Evolutionary conservation across 805 yeast species (phyloP), one percentile per base, ranked within the genome.

Genomic region (Candida tammaniensis): DNA sequence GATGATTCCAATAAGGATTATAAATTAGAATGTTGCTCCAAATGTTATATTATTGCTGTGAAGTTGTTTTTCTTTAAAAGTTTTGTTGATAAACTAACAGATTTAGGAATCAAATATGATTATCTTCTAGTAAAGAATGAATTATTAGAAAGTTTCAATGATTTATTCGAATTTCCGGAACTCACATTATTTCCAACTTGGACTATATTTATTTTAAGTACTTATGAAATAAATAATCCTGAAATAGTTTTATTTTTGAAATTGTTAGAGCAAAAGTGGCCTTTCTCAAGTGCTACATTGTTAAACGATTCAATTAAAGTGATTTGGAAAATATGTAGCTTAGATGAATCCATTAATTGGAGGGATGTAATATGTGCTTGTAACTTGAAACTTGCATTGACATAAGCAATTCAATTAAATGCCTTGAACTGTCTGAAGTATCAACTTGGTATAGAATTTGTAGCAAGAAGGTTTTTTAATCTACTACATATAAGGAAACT

Each of bases 281-380:
- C 64, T 1, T 38, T 48, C 25, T 47, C 53, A 15, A 46, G 59
- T 11, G 43, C 39, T 9, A 40, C 40, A 7, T 40, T 43, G 21
- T 30, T 55, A 4, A 42, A 34, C 17, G 37, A 42, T 6, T 57
- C 61, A 1, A 43, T 55, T 5, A 50, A 49, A 22, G 41, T 49
- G 7, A 45, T 58, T 6, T 58, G 64, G 65, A 54, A 48, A 33
- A 39, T 45, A 14, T 33, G 38, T 27, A 62, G 54, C 35, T 29
- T 57, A 17, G 28, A 39, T 9, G 16, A 22, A 4, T 39, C 37
- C 11, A 41, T 47, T 20, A 58, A 56, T 29, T 57, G 61, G 60
- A 40, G 58, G 31, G 53, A 53, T 25, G 40, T 57, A 4, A 28
- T 58, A 10, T 36, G 40, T 19, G 42, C 40, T n/a, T 43, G 44